Base-by-base conservation (phyloP, 352 stramenopile species). In the Globisporangium uncinulatum region DNA sequence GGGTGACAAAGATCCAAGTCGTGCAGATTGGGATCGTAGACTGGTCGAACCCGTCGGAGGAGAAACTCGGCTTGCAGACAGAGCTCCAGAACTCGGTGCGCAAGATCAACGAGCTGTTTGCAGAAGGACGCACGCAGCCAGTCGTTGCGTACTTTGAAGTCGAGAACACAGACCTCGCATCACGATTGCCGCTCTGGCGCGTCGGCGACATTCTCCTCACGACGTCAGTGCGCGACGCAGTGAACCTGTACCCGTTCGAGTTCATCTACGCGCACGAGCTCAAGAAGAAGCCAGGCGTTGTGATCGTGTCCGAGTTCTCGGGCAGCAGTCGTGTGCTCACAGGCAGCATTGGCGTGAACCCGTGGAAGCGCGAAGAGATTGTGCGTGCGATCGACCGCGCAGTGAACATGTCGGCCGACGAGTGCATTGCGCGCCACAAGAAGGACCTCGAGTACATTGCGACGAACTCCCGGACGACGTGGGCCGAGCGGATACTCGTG, bases 221-320 rank as follows among this genome's bases (percentile, higher is more conserved):
- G 7, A 92, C 79, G 0, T 87, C 74, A 29, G 83, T 94, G 6
- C 85, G 85, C 34, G 85, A 93, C 53, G 85, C 80, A 0, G 82
- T 94, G 20, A 92, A 92, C 49, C 56, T 94, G 6, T 90, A 94
- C 53, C 85, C 85, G 11, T 93, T 94, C 52, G 85, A 94, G 65
- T 94, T 92, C 56, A 81, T 93, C 36, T 92, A 92, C 63, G 79
- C 85, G 6, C 80, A 93, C 39, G 81, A 93, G 49, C 46, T 94
- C 24, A 64, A 69, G 37, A 81, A 86, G 51, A 76, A 70, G 32
- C 75, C 91, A 29, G 96, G 95, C 29, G 70, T 98, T 32, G 87
- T 98, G 42, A 96, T 99, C 50, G 76, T 99, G 7, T 99, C 94
- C 34, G 97, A 99, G 69, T 99, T 99, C 62, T 97, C 95, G 17